phyloP scores from a whole-genome alignment of 257 asterid genomes.

The Eucommia ulmoides region DNA sequence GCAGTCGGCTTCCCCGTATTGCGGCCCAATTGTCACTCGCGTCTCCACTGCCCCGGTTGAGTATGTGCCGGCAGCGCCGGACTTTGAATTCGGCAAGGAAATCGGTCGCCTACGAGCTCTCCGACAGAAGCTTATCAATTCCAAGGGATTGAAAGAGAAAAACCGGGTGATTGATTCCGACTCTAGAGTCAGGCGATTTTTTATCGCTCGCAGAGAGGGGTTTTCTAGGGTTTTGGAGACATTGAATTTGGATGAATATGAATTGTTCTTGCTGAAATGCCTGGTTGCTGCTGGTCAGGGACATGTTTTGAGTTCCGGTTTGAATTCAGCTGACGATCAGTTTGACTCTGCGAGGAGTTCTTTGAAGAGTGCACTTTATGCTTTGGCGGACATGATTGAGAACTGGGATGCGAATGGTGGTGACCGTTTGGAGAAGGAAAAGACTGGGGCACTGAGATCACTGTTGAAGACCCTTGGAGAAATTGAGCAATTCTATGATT shows the following conservation, averaged over 20 bases:
- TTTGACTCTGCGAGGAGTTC: slow-evolving; percentile 29
- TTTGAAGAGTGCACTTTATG: slow-evolving; percentile 54
- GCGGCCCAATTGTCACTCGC: slow-evolving; percentile 20
- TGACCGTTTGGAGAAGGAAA: slow-evolving; percentile 25
- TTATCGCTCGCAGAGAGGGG: slow-evolving; percentile 20
- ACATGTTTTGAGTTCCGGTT: slow-evolving; percentile 46
- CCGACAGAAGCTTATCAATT: slow-evolving; percentile 22
- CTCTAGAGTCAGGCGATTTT: slow-evolving; percentile 46
- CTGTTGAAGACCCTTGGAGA: slow-evolving; percentile 70
- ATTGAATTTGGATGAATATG: slow-evolving; percentile 42
- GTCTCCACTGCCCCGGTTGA: slow-evolving; percentile 78
- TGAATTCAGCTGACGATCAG: slow-evolving; percentile 21
- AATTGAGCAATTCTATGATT: slow-evolving; percentile 78
- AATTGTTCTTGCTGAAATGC: slow-evolving; percentile 66
- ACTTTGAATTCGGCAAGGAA: slow-evolving; percentile 45
- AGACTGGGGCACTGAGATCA: slow-evolving; percentile 42
- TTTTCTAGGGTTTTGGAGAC: slow-evolving; percentile 30
- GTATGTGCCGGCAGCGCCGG: slow-evolving; percentile 62
- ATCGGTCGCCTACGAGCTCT: slow-evolving; percentile 48
- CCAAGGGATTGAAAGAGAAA: slow-evolving; percentile 37
- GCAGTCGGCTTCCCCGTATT: slow-evolving; percentile 12
- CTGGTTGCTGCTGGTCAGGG: slow-evolving; percentile 80
- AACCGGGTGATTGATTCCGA: slow-evolving; percentile 38
- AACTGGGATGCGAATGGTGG: slow-evolving; percentile 49
- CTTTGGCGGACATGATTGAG: slow-evolving; percentile 85